Percentiles rank a stretch among this genome's conserved stretches.
phyloP scores from a whole-genome alignment of 176 grass and related monocot genomes.

The Hordeum marinum region DNA sequence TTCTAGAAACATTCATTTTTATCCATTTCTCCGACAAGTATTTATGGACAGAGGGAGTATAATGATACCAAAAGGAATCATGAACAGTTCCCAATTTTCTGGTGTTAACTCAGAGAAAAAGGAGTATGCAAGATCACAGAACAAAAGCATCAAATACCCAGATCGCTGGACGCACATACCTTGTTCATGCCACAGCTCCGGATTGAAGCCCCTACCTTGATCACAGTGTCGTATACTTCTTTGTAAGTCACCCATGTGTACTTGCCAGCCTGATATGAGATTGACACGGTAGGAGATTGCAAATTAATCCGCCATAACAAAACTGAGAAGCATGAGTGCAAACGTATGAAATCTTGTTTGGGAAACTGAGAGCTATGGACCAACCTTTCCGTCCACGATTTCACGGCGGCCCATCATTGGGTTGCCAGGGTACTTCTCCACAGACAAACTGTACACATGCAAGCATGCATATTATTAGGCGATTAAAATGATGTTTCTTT shows the following conservation, averaged over 20 bases:
- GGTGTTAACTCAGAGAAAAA: background rate
- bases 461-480: background rate
- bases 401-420: slow-evolving; percentile 57
- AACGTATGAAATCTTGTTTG: background rate
- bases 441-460: slow-evolving; percentile 45
- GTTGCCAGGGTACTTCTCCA: slow-evolving; percentile 56
- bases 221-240: slow-evolving; percentile 68
- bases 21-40: no score
- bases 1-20: no score
- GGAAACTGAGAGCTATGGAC: background rate
- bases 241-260: slow-evolving; percentile 92
- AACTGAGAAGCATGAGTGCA: background rate
- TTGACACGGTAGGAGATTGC: background rate
- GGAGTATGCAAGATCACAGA: background rate
- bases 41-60: no score
- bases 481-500: background rate
- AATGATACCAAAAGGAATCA: background rate
- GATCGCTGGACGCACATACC: slow-evolving; percentile 21
- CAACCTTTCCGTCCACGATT: slow-evolving; percentile 56
- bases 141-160: background rate
- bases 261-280: slow-evolving; percentile 45
- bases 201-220: slow-evolving; percentile 70
- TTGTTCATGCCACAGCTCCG: slow-evolving; percentile 60
- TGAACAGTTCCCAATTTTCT: background rate
- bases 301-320: background rate